A percentile compares a stretch with the other conserved stretches of the same genome.
These are phyloP conservation scores for Rachicladosporium sp. DNA, from an alignment of 2,329 filamentous ascomycete species.

Conservation along the genomic window DNA sequence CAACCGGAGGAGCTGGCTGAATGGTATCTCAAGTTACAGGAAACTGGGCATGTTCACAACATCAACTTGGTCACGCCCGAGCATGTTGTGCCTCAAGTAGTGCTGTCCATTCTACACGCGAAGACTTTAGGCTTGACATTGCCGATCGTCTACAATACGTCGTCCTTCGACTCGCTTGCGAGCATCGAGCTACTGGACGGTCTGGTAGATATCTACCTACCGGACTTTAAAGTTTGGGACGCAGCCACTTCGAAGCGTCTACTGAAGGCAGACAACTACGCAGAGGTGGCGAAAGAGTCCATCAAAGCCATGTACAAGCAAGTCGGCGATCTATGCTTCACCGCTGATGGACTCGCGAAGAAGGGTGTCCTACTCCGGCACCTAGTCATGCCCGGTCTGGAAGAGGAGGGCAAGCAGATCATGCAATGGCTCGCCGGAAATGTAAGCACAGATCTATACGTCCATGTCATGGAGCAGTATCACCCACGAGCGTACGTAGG, in stretches of 20 bases:
- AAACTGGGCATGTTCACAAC: slow-evolving; percentile 69
- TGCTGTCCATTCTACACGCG: slow-evolving; percentile 61
- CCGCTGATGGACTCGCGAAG: slow-evolving; percentile 67
- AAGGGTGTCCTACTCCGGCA: slow-evolving; percentile 64
- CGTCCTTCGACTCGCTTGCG: slow-evolving; percentile 63
- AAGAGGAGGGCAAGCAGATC: slow-evolving; percentile 60
- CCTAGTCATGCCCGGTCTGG: slow-evolving; percentile 73
- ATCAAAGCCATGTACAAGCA: slow-evolving; percentile 70
- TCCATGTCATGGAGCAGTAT: slow-evolving; percentile 87
- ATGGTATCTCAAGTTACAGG: slow-evolving; percentile 74
- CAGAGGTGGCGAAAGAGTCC: slow-evolving; percentile 58
- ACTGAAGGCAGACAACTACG: slow-evolving; percentile 68
- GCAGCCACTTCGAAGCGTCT: slow-evolving; percentile 53
- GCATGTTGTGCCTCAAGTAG: slow-evolving; percentile 76
- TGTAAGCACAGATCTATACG: slow-evolving; percentile 62
- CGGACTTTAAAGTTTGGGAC: slow-evolving; percentile 77
- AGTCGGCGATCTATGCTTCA: slow-evolving; percentile 74
- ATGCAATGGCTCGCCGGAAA: slow-evolving; percentile 64
- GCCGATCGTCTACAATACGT: slow-evolving; percentile 77
- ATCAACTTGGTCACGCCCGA: slow-evolving; percentile 82
- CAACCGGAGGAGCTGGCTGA: slow-evolving; percentile 66
- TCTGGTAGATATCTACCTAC: slow-evolving; percentile 74
- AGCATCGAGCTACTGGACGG: slow-evolving; percentile 64
- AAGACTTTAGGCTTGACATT: slow-evolving; percentile 55
- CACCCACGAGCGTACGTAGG: slow-evolving; percentile 70